phyloP scores from a whole-genome alignment of 345 rosid species.

The Acer saccharum region DNA sequence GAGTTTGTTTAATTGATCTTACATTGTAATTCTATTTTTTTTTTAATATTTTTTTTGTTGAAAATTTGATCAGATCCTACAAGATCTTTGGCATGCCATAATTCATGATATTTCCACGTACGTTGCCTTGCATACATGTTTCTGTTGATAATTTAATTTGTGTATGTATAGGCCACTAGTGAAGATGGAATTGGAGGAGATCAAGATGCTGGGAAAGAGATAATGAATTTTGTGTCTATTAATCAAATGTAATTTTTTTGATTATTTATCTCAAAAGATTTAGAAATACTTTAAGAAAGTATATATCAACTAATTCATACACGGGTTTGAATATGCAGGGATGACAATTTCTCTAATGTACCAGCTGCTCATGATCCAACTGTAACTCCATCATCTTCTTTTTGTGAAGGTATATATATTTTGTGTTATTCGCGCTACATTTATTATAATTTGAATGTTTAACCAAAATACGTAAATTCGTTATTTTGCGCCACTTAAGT shows the following conservation, averaged over 20 bases:
- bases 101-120: too few relatives aligned
- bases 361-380: too few relatives aligned
- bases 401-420: background rate
- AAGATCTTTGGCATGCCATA: too few relatives aligned
- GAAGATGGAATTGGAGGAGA: background rate
- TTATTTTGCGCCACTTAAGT: too few relatives aligned
- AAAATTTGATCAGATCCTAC: too few relatives aligned
- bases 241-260: background rate
- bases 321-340: background rate
- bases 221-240: too few relatives aligned
- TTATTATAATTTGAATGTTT: background rate
- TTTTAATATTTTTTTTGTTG: too few relatives aligned
- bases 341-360: background rate
- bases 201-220: background rate
- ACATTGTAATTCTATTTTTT: too few relatives aligned
- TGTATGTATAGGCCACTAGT: background rate
- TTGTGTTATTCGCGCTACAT: background rate
- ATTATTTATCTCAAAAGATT: background rate
- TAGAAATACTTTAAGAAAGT: background rate
- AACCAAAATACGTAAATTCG: background rate
- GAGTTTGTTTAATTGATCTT: too few relatives aligned
- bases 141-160: background rate
- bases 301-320: background rate
- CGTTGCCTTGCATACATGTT: background rate
- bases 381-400: background rate